Base-by-base conservation (phyloP, 2,329 filamentous ascomycete species). In the Colletotrichum simmondsii region DNA sequence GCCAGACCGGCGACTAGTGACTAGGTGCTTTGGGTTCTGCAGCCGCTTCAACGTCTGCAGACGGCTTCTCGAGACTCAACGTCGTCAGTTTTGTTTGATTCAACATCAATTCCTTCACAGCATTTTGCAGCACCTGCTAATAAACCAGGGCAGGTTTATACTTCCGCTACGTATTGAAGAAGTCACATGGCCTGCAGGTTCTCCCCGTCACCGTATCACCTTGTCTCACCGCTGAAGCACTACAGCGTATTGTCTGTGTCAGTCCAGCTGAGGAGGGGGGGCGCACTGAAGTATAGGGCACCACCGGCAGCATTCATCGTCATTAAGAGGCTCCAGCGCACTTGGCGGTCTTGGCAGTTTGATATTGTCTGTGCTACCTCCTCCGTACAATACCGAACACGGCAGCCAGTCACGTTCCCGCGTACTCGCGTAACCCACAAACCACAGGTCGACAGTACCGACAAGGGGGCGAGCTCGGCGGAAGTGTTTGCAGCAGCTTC, bases 261-360 rank as follows among this genome's bases (percentile, higher is more conserved):
- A 10, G 56, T 28, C 63, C 63, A 67, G 61, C 63, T 56, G 52
- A 35, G 60, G 14, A 19, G 60, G 28, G 37, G 7, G 16, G 7
- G 4, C 26, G 16, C 37, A 42, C 6, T 14, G 28, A 24, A 42
- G 30, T 19, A 12, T n/a, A 65, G n/a, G 53, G 26, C 53, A 49
- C 16, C 42, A 24, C 54, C 28, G 30, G 54, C 30, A 32, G 26
- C 22, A 60, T 46, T 56, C 32, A 63, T 64, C 59, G 49, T 65
- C 60, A 65, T 57, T 46, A 56, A 60, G 54, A 70, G 60, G 60
- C 60, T 70, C 70, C 54, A 57, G 67, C 54, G 66, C 71, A 56
- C 60, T 72, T 42, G 65, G 70, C 37, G 70, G 65, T 26, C 71
- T 73, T 70, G 71, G 66, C 67, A 65, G 54, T 57, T 70, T 49